Evolutionary conservation across 805 yeast species (phyloP).

Genomic region (Candida takata): DNA sequence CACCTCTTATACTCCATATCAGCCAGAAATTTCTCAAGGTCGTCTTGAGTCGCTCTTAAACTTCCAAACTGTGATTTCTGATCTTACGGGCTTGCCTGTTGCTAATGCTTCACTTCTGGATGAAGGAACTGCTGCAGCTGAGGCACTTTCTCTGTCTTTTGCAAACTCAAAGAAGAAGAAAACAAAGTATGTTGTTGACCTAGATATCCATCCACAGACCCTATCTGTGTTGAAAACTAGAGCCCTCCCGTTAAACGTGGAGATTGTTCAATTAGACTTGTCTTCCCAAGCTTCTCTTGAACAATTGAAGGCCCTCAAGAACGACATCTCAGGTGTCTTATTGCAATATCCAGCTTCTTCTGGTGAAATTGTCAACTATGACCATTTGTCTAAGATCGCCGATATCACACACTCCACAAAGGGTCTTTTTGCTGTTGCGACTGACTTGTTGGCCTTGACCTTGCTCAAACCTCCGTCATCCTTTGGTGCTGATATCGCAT

Average conservation of each 20-base stretch:
- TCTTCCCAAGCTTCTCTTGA: conserved; percentile 34
- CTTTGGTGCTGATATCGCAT: conserved; percentile 87
- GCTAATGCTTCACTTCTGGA: conserved; percentile 93
- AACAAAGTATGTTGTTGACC: conserved; percentile 62
- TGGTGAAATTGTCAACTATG: conserved; percentile 53
- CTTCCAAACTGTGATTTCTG: conserved; percentile 87
- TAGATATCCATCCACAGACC: conserved; percentile 79
- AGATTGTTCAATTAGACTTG: conserved; percentile 52
- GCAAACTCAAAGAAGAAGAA: conserved; percentile 63
- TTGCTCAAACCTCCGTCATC: conserved; percentile 75
- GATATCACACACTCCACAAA: conserved; percentile 62
- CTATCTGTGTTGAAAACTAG: conserved; percentile 71
- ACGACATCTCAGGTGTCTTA: conserved; percentile 66
- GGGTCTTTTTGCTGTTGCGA: conserved; percentile 78
- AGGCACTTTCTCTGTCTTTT: conserved; percentile 85
- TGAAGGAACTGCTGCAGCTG: conserved; percentile 97
- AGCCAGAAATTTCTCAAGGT: conserved; percentile 97
- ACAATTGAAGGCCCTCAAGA: conserved; percentile 27
- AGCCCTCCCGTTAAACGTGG: conserved; percentile 66
- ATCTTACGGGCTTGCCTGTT: conserved; percentile 88
- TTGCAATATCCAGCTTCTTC: conserved; percentile 89
- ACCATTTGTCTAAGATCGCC: conserved; percentile 47
- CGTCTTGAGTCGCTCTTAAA: conserved; percentile 84
- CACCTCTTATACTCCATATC: conserved; percentile 97
- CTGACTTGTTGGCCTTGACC: conserved; percentile 87